Evolutionary conservation across 768 basidiomycete species (phyloP), one percentile per base, ranked within the genome.

Genomic region (Lactarius psammicola): DNA sequence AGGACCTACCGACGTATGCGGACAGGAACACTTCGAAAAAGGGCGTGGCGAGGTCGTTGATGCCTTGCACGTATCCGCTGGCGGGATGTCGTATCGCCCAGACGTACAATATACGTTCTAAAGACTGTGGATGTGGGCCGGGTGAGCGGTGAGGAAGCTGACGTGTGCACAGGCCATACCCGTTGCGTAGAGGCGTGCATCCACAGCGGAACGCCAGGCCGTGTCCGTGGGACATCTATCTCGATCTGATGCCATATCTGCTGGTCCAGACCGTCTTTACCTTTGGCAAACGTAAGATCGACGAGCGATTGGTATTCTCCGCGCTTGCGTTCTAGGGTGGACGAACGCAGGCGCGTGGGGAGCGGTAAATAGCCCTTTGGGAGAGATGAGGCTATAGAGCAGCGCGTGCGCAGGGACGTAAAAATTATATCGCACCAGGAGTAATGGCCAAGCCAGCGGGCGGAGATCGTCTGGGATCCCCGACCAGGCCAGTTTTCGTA

Each of bases 181-280:
- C 95, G 81, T 75, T 98, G 97, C 4, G 97, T 95, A 23, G 86
- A 84, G 31, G 81, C 86, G 71, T 92, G 87, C 86, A 92, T 90
- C 97, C 97, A 99, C 26, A 99, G 77, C 40, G 80, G 83, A 13
- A 96, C 87, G 26, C 95, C 95, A 20, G 97, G 95, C 58, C 95
- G 79, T 44, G 97, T 99, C 60, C 97, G 82, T 13, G 97, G 97
- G 7, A 98, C 96, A 72, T 99, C 97, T 66, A 98, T 98, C 73
- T 94, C 94, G 71, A 98, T 98, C 76, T 99, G 97, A 77, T 98
- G 97, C 97, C 97, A 98, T 74, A 98, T 96, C 76, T 93, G 91
- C 72, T 95, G 94, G 76, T 99, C 96, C 34, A 96, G 82, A 0
- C 90, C 88, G 63, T 90, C 88, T 34, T 86, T 84, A 64, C 94